A percentile compares a stretch with the other conserved stretches of the same genome.
Evolutionary conservation across 768 basidiomycete genomes (phyloP).

Genomic region (Kwoniella dendrophila): DNA sequence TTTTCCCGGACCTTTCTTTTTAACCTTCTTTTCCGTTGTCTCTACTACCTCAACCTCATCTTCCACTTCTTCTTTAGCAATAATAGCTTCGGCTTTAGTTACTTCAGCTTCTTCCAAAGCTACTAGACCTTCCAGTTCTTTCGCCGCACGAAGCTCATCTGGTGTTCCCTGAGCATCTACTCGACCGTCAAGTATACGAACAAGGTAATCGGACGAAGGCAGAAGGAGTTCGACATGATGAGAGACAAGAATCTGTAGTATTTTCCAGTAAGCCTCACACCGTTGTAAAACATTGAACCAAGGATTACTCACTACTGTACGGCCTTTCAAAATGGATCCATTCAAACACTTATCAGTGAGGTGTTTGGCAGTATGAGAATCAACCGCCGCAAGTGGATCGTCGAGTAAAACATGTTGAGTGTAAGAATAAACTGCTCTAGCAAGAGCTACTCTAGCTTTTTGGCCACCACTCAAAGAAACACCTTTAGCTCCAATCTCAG

Average conservation of each 20-base stretch:
- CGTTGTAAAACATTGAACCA: not conserved
- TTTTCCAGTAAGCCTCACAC: not conserved
- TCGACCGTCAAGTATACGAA: conserved; percentile 79
- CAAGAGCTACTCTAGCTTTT: conserved; percentile 55
- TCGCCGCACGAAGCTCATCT: conserved; percentile 65
- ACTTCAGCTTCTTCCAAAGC: conserved; percentile 59
- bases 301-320: conserved; percentile 42
- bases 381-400: conserved; percentile 54
- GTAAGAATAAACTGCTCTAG: conserved; percentile 53
- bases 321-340: conserved; percentile 42
- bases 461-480: conserved; percentile 50
- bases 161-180: conserved; percentile 74
- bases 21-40: conserved; percentile 47
- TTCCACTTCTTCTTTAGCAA: conserved; percentile 36
- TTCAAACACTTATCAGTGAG: conserved; percentile 53
- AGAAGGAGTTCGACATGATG: conserved; percentile 83
- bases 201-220: conserved; percentile 70
- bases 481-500: conserved; percentile 52
- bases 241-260: conserved; percentile 63
- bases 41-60: conserved; percentile 45
- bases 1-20: conserved; percentile 44
- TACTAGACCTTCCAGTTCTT: conserved; percentile 66
- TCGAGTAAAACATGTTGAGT: conserved; percentile 52
- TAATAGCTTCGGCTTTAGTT: conserved; percentile 48
- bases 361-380: conserved; percentile 54